Conservation (phyloP, 2,329 filamentous ascomycete species). For the Aspergillus phoenicis region DNA sequence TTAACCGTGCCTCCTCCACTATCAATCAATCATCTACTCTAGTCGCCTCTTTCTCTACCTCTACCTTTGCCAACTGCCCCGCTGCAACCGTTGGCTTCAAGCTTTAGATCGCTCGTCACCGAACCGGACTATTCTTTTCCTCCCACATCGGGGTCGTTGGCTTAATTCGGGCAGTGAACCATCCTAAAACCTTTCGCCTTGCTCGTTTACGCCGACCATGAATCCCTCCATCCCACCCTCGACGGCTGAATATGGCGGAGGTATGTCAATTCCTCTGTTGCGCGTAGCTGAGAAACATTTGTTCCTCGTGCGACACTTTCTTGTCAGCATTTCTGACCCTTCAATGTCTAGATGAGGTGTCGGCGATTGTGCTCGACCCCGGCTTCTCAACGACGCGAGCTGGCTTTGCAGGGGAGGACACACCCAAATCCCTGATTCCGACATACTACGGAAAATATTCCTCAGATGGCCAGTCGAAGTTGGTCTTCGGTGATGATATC, state of each 20-base stretch:
- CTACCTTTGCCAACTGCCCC: not conserved
- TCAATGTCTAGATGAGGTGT: slow-evolving; percentile 79
- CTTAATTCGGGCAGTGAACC: not conserved
- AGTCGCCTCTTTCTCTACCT: not conserved
- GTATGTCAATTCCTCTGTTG: slow-evolving; percentile 37
- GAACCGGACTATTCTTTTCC: not conserved
- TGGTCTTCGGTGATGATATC: slow-evolving; percentile 86
- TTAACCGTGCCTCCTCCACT: not conserved
- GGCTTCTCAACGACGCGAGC: slow-evolving; percentile 90
- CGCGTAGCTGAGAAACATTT: slow-evolving; percentile 5
- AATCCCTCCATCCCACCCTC: slow-evolving; percentile 49
- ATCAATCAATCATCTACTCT: not conserved
- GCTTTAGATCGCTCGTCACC: not conserved
- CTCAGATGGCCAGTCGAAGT: slow-evolving; percentile 56
- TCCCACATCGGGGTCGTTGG: not conserved
- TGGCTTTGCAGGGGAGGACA: slow-evolving; percentile 96
- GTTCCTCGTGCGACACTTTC: not conserved
- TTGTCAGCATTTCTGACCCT: slow-evolving; percentile 10
- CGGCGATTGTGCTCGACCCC: slow-evolving; percentile 92
- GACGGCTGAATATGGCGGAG: slow-evolving; percentile 53
- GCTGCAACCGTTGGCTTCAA: not conserved
- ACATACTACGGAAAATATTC: slow-evolving; percentile 77
- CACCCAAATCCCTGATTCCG: slow-evolving; percentile 88
- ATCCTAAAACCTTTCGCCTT: slow-evolving; percentile 12
- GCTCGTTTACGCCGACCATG: slow-evolving; percentile 28